Evolutionary conservation across 2,329 filamentous ascomycete species (phyloP).

Genomic region (Phialophora macrospora): DNA sequence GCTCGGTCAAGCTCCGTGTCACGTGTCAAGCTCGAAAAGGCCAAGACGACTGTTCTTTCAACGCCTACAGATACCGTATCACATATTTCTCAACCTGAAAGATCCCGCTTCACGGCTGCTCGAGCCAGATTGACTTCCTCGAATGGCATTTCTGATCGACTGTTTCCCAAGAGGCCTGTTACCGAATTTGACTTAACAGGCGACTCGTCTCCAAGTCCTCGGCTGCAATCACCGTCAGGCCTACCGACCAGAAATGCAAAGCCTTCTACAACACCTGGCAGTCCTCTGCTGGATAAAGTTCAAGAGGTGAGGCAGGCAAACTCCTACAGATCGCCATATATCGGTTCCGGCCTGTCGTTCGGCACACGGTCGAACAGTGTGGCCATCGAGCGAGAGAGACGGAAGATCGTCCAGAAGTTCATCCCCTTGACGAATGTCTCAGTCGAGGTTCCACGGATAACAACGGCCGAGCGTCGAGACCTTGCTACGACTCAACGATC

Average conservation of each 20-base stretch:
- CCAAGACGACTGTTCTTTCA: background rate
- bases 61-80: background rate
- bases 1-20: background rate
- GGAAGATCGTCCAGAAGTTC: background rate
- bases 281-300: background rate
- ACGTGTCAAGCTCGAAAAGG: background rate
- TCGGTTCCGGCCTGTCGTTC: background rate
- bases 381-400: background rate
- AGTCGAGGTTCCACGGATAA: background rate
- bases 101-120: background rate
- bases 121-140: background rate
- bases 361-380: background rate
- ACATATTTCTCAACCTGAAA: background rate
- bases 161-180: background rate
- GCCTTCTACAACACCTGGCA: background rate
- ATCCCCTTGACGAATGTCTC: background rate
- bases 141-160: background rate
- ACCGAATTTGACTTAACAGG: background rate
- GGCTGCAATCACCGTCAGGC: background rate
- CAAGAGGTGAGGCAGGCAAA: background rate
- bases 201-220: background rate
- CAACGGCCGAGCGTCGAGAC: background rate
- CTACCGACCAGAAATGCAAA: background rate
- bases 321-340: background rate
- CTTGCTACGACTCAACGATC: background rate